A percentile compares a stretch with the other conserved stretches of the same genome.
phyloP scores from a whole-genome alignment of 23 red algal genomes.

The Cyanidioschyzon merolae region DNA sequence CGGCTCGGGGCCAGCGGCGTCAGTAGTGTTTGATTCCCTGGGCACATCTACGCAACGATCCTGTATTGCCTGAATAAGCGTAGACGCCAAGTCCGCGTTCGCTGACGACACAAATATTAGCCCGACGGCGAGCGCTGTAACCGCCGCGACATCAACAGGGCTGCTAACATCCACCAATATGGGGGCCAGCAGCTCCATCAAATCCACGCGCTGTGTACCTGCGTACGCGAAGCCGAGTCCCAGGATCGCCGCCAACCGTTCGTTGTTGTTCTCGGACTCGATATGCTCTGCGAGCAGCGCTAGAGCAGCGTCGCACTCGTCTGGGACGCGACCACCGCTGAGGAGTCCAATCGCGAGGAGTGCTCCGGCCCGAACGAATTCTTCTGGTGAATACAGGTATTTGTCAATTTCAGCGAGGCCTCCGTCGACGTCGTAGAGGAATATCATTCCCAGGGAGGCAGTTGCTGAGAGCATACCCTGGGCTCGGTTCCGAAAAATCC shows the following conservation, averaged over 20 bases:
- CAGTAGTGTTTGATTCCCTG: neutral
- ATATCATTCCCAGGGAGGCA: constrained; percentile 84
- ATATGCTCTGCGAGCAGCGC: constrained; percentile 56
- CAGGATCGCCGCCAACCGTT: constrained; percentile 56
- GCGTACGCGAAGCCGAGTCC: constrained; percentile 92
- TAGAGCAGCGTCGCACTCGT: constrained; percentile 80
- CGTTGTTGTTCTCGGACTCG: constrained; percentile 10
- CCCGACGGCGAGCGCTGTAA: constrained; percentile 75
- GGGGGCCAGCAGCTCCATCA: constrained; percentile 56
- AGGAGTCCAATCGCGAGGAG: constrained; percentile 72
- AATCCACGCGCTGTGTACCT: constrained; percentile 46
- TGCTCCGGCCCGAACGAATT: constrained; percentile 78
- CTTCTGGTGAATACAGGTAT: constrained; percentile 71
- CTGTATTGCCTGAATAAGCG: constrained; percentile 61
- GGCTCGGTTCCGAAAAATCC: constrained; percentile 92
- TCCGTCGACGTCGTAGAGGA: constrained; percentile 82
- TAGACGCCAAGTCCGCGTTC: constrained; percentile 70
- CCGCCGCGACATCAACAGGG: constrained; percentile 36
- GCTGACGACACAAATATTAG: constrained; percentile 63
- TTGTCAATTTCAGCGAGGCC: constrained; percentile 83
- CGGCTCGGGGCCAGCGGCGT: neutral
- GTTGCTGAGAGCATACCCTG: constrained; percentile 95
- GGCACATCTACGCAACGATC: constrained; percentile 24
- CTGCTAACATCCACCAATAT: constrained; percentile 59
- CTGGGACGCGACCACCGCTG: constrained; percentile 50